Percentiles rank a stretch among this genome's conserved stretches.
Evolutionary conservation across 257 asterid genomes (phyloP).

Genomic region (Plantago ovata): DNA sequence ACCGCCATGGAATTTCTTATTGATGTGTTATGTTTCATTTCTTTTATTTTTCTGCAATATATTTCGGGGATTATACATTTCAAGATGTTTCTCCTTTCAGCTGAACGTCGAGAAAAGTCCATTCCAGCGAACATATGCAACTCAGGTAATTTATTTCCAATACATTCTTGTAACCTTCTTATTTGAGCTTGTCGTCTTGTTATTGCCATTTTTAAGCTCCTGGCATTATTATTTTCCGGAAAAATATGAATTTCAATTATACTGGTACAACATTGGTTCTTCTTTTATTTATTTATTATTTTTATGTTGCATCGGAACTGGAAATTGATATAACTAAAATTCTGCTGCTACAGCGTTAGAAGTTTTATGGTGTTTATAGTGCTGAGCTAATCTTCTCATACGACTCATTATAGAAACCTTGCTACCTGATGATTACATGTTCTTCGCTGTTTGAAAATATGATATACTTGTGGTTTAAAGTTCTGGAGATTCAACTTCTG

Average conservation of each 20-base stretch:
- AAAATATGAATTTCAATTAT: slow-evolving; percentile 3
- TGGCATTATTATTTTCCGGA: not conserved
- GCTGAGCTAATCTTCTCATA: too few relatives aligned
- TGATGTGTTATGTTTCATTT: too few relatives aligned
- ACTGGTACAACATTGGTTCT: not conserved
- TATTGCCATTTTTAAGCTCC: not conserved
- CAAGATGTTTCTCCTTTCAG: slow-evolving; percentile 43
- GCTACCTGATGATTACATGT: too few relatives aligned
- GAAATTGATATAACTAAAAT: too few relatives aligned
- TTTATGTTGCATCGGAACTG: too few relatives aligned
- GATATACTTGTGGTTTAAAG: too few relatives aligned
- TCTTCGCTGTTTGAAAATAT: too few relatives aligned
- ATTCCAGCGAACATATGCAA: slow-evolving; percentile 93
- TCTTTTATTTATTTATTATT: too few relatives aligned
- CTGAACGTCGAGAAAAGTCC: slow-evolving; percentile 96
- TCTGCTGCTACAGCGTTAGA: too few relatives aligned
- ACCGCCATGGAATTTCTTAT: not conserved
- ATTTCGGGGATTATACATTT: slow-evolving; percentile 13
- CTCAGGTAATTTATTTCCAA: slow-evolving; percentile 56
- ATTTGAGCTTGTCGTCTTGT: not conserved
- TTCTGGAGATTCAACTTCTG: too few relatives aligned
- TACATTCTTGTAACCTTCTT: not conserved
- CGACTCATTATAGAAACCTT: too few relatives aligned
- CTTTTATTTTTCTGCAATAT: not conserved
- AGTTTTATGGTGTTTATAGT: too few relatives aligned